Evolutionary conservation across 2,329 filamentous ascomycete species (phyloP).

Genomic region (Penicillium oxalicum): DNA sequence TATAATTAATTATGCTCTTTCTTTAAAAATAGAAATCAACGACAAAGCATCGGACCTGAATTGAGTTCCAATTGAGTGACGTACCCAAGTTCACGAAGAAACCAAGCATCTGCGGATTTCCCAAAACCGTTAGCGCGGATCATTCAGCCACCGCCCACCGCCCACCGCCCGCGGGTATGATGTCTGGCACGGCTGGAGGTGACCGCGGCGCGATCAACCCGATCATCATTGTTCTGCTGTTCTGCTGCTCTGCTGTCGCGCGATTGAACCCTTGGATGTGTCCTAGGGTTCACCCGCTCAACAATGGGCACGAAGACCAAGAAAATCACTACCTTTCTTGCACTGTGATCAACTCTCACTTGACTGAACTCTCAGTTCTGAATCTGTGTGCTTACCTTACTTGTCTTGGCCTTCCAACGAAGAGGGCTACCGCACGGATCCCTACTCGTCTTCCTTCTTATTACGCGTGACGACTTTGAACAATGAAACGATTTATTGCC

Average conservation of each 20-base stretch:
- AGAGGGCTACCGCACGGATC: neutral
- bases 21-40: no score
- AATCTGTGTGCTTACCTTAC: neutral
- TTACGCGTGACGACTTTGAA: neutral
- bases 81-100: no score
- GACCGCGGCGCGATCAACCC: conserved; percentile 1
- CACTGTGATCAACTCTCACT: neutral
- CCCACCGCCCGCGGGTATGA: no score
- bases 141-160: conserved; percentile 5
- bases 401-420: conserved; percentile 1
- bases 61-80: no score
- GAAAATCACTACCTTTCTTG: neutral
- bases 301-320: conserved; percentile 12
- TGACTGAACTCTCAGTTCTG: conserved; percentile 1
- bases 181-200: neutral
- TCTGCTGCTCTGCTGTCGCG: neutral
- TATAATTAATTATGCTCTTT: no score
- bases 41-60: no score
- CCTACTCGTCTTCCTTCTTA: neutral
- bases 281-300: conserved; percentile 7
- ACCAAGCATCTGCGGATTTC: neutral
- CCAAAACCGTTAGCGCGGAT: conserved; percentile 1
- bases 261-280: conserved; percentile 3
- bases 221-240: neutral
- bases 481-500: conserved; percentile 2